phyloP scores from a whole-genome alignment of 106 monocot species.

The Cymbidium sinense region DNA sequence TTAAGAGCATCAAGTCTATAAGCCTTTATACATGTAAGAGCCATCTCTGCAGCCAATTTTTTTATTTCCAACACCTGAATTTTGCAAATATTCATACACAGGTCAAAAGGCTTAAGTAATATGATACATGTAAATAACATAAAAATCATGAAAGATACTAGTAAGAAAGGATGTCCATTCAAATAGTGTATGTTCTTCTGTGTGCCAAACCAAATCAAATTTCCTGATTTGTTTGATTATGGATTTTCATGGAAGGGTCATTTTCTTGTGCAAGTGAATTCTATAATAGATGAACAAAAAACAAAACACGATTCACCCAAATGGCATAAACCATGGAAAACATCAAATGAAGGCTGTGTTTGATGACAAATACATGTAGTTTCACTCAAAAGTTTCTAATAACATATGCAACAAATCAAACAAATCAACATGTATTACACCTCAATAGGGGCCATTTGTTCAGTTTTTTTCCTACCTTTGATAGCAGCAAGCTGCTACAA shows the following conservation, averaged over 20 bases:
- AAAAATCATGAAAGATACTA: neutral
- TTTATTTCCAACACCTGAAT: conserved; percentile 82
- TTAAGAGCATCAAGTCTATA: conserved; percentile 86
- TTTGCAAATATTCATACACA: neutral
- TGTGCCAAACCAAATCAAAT: neutral
- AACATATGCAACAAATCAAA: neutral
- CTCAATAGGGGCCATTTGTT: neutral
- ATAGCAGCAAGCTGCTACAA: neutral
- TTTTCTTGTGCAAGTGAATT: neutral
- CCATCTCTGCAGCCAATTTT: conserved; percentile 88
- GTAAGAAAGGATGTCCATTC: neutral
- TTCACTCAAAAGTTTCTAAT: neutral
- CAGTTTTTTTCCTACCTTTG: neutral
- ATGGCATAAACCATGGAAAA: neutral
- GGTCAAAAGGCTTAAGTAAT: too few relatives aligned
- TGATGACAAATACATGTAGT: neutral
- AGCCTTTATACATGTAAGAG: conserved; percentile 76
- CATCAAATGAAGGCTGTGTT: neutral
- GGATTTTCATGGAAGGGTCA: neutral
- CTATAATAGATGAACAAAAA: neutral
- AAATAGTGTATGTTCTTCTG: neutral
- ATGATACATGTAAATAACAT: neutral
- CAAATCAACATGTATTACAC: neutral
- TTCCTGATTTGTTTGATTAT: neutral
- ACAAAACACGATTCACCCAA: neutral